Evolutionary conservation across 495 filamentous ascomycete genomes (phyloP).

Genomic region (Penicillium herquei): DNA sequence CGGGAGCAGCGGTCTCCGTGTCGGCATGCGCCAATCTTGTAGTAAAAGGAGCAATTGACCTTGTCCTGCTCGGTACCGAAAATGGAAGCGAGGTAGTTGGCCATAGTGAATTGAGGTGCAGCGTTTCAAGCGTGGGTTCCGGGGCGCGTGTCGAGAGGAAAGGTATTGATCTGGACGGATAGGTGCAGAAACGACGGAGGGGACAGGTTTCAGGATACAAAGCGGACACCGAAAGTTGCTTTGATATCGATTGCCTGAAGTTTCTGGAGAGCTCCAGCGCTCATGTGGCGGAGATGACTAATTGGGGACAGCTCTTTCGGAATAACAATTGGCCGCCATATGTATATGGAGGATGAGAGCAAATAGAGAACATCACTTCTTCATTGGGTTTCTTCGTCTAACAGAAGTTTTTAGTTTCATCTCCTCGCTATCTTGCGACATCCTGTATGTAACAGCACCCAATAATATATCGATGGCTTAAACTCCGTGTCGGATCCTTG

Average conservation of each 20-base stretch:
- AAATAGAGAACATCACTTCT: no score
- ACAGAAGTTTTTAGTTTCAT: no score
- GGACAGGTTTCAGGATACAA: background rate
- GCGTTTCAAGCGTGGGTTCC: background rate
- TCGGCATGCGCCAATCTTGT: conserved; percentile 97
- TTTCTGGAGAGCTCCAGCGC: conserved; percentile 42
- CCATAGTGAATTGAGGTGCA: conserved; percentile 48
- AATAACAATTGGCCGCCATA: conserved; percentile 14
- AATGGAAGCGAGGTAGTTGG: conserved; percentile 98
- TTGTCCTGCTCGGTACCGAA: conserved; percentile 99
- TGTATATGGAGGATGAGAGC: background rate
- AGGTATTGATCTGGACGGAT: background rate
- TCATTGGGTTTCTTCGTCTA: no score
- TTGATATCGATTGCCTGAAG: conserved; percentile 34
- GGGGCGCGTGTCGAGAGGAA: background rate
- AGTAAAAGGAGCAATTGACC: conserved; percentile 81
- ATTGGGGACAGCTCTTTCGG: conserved; percentile 14
- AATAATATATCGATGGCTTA: no score
- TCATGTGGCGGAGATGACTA: conserved; percentile 31
- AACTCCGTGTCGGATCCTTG: no score
- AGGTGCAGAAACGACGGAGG: conserved; percentile 1
- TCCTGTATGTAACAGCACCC: no score
- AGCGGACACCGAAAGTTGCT: conserved; percentile 10
- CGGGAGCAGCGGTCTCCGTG: conserved; percentile 97
- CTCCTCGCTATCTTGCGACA: no score